These are phyloP conservation scores for Cryphonectria japonica DNA, from an alignment of 2,329 filamentous ascomycete genomes.

Conservation along the genomic window DNA sequence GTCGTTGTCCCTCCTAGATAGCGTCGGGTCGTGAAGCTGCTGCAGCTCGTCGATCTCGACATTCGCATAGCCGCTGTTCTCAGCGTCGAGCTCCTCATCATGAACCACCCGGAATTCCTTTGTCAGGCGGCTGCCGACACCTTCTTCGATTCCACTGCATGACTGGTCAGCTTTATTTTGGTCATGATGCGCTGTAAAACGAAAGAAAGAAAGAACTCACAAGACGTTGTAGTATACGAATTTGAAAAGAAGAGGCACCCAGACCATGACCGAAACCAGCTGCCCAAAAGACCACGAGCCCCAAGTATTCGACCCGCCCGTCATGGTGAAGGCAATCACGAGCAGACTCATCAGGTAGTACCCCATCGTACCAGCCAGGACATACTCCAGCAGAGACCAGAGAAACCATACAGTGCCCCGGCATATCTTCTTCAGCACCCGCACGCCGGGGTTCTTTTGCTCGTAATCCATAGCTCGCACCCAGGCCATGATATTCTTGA, in stretches of 20 bases:
- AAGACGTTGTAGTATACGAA: slow-evolving; percentile 18
- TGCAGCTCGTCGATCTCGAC: slow-evolving; percentile 1
- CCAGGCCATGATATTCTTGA: neutral
- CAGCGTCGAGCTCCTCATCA: neutral
- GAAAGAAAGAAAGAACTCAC: slow-evolving; percentile 2
- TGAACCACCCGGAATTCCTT: neutral
- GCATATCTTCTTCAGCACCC: neutral
- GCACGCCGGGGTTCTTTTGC: neutral
- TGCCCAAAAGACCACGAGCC: slow-evolving; percentile 21
- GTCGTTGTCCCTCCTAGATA: neutral
- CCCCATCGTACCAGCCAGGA: neutral
- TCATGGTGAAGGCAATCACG: slow-evolving; percentile 5
- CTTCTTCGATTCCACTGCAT: slow-evolving; percentile 8
- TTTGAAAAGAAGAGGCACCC: slow-evolving; percentile 16
- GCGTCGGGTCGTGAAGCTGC: neutral
- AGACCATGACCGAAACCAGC: slow-evolving; percentile 19
- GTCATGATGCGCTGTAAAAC: neutral
- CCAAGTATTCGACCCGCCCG: slow-evolving; percentile 3
- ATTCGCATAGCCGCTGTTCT: neutral
- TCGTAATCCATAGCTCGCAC: neutral
- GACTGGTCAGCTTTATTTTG: neutral
- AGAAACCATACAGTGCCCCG: neutral
- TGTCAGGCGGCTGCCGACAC: neutral
- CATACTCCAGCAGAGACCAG: slow-evolving; percentile 11
- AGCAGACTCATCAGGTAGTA: slow-evolving; percentile 9